Evolutionary conservation across 345 rosid genomes (phyloP).

Genomic region (Eutrema heterophyllum): DNA sequence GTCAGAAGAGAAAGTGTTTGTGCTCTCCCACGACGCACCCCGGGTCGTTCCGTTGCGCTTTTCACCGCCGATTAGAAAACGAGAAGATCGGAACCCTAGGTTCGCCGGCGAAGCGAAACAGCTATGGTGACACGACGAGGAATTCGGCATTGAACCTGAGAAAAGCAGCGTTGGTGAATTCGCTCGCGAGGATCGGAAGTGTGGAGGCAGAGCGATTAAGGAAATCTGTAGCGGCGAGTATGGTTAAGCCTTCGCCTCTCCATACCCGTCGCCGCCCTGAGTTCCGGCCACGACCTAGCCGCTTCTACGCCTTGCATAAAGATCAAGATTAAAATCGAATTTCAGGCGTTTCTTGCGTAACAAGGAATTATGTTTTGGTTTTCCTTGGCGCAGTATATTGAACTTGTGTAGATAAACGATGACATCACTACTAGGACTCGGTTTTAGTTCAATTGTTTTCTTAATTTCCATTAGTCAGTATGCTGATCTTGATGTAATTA

Average conservation of each 20-base stretch:
- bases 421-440: neutral
- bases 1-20: slow-evolving; percentile 48
- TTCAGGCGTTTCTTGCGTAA: neutral
- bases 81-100: slow-evolving; percentile 1
- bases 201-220: slow-evolving; percentile 65
- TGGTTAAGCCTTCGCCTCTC: slow-evolving; percentile 54
- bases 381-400: slow-evolving; percentile 4
- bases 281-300: slow-evolving; percentile 72
- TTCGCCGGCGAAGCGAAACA: neutral
- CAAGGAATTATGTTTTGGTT: slow-evolving; percentile 14
- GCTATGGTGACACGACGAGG: neutral
- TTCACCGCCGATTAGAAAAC: slow-evolving; percentile 44
- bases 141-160: slow-evolving; percentile 20
- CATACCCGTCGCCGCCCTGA: slow-evolving; percentile 46
- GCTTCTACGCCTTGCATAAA: slow-evolving; percentile 45
- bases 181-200: slow-evolving; percentile 58
- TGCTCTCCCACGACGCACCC: slow-evolving; percentile 88
- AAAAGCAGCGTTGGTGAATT: slow-evolving; percentile 76
- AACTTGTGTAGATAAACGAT: neutral
- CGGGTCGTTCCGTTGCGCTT: slow-evolving; percentile 73
- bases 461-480: neutral
- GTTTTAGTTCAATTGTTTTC: neutral
- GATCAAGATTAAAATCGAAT: slow-evolving; percentile 29
- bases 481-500: neutral
- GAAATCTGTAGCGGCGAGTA: slow-evolving; percentile 41